Base-by-base conservation (phyloP, 2,329 filamentous ascomycete species). In the Pseudodiploospora longispora region DNA sequence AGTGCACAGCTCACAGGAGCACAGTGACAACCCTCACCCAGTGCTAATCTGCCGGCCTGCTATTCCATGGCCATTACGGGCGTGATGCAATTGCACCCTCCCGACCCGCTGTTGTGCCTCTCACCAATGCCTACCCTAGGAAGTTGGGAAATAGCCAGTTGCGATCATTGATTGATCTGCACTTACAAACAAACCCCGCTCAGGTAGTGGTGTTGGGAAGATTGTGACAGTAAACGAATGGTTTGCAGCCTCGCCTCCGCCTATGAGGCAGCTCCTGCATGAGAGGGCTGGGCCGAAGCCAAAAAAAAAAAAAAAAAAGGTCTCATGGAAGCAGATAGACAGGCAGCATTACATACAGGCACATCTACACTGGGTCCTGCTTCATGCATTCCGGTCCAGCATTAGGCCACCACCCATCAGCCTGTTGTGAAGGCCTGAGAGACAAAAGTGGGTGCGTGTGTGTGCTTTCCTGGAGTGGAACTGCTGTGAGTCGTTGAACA, bases 381-480 rank as follows among this genome's bases (percentile, higher is more conserved):
- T 60, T 64, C 50, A 62, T 64, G 58, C 61, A 63, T 60, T 60
- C 56, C 57, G 51, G 51, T 52, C 51, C 40, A 40, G 43, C 41
- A 33, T 33, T 40, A 44, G 19, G 19, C 19, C 19, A 19, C 19
- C 19, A 19, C 19, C 19, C 19, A 19, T 19, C 19, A 19, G 19
- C 19, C 19, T 19, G 19, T 19, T 19, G 19, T 19, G 19, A 19
- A 19, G 19, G 19, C 19, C 19, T 19, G 19, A 19, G 19, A 19
- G 19, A 19, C 19, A 19, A 19, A 19, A 19, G 19, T 19, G 19
- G 19, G 19, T 19, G 19, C 19, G 19, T 19, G 19, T 19, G 19
- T 19, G 19, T 19, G 19, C 19, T 19, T 19, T 19, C 19, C 19
- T 19, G 19, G 19, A 19, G 19, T 19, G 19, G 19, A 19, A 19